phyloP scores from a whole-genome alignment of 1,284 basidiomycete genomes.

The Puccinia novopanici region DNA sequence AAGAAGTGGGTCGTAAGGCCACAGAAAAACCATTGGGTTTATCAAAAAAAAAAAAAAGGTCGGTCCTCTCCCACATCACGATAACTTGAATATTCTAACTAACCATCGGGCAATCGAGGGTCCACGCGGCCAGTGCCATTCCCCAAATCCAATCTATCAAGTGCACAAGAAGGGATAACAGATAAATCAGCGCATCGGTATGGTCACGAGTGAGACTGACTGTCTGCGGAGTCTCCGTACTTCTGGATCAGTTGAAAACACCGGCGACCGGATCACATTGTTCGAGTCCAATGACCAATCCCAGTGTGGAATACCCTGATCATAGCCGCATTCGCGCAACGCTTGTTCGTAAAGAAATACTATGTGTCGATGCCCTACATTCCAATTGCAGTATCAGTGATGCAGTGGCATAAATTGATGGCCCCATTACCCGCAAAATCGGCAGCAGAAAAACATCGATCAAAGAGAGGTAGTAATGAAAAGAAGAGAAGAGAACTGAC shows the following conservation, averaged over 20 bases:
- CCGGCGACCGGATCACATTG: slow-evolving; percentile 29
- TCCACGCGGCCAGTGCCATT: slow-evolving; percentile 40
- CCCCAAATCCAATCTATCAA: slow-evolving; percentile 38
- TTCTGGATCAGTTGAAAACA: slow-evolving; percentile 30
- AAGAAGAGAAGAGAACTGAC: slow-evolving; percentile 7
- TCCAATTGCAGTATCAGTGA: neutral
- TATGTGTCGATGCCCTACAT: slow-evolving; percentile 49
- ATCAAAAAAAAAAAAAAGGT: neutral
- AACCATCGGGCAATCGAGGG: slow-evolving; percentile 20
- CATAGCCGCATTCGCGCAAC: slow-evolving; percentile 29
- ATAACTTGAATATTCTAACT: neutral
- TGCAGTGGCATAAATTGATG: neutral
- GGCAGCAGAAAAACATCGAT: neutral
- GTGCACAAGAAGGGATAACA: neutral
- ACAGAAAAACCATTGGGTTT: neutral
- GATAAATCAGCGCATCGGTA: neutral
- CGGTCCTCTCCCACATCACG: too few species aligned
- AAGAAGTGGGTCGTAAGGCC: neutral
- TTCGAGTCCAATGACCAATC: slow-evolving; percentile 42
- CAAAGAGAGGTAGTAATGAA: neutral
- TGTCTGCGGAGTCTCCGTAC: too few species aligned
- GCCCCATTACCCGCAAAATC: neutral
- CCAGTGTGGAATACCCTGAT: slow-evolving; percentile 34
- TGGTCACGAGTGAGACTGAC: neutral
- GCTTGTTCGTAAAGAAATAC: slow-evolving; percentile 42